A percentile compares a stretch with the other conserved stretches of the same genome.
phyloP scores from a whole-genome alignment of 768 basidiomycete genomes.

The Peribolospora baueri region DNA sequence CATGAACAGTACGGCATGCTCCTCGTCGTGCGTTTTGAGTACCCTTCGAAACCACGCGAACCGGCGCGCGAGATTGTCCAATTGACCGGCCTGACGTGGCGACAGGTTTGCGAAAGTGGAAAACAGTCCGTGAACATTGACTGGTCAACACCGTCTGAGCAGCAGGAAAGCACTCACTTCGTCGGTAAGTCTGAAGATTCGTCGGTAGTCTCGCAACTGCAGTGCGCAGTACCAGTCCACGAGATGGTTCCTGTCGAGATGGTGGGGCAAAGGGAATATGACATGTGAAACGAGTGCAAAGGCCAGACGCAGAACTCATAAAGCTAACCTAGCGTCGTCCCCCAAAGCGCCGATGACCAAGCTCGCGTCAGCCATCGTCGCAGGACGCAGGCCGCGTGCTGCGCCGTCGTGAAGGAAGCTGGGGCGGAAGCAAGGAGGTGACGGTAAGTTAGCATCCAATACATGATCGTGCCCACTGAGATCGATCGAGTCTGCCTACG shows the following conservation, averaged over 20 bases:
- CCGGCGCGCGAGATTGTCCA: slow-evolving; percentile 77
- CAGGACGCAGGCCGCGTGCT: no score
- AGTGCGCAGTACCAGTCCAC: slow-evolving; percentile 71
- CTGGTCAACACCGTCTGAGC: background rate
- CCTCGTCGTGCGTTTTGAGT: slow-evolving; percentile 62
- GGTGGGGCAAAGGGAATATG: background rate
- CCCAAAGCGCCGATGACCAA: slow-evolving; percentile 74
- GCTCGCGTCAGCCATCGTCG: slow-evolving; percentile 38
- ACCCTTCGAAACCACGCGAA: slow-evolving; percentile 87
- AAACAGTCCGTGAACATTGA: background rate
- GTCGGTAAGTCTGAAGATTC: slow-evolving; percentile 76
- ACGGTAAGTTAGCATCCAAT: no score
- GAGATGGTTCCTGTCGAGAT: slow-evolving; percentile 28
- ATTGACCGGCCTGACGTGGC: slow-evolving; percentile 39
- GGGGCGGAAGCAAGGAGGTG: no score
- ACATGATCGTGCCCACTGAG: no score
- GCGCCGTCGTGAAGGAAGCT: no score
- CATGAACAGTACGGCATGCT: slow-evolving; percentile 63
- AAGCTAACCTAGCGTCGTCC: slow-evolving; percentile 38
- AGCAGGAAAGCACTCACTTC: slow-evolving; percentile 28
- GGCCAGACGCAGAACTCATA: background rate
- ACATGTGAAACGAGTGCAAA: background rate
- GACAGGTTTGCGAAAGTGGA: background rate
- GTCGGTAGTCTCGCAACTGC: slow-evolving; percentile 82
- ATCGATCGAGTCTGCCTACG: no score